Evolutionary conservation across 257 asterid genomes (phyloP), one percentile per base, ranked within the genome.

Genomic region (Penstemon davidsonii): DNA sequence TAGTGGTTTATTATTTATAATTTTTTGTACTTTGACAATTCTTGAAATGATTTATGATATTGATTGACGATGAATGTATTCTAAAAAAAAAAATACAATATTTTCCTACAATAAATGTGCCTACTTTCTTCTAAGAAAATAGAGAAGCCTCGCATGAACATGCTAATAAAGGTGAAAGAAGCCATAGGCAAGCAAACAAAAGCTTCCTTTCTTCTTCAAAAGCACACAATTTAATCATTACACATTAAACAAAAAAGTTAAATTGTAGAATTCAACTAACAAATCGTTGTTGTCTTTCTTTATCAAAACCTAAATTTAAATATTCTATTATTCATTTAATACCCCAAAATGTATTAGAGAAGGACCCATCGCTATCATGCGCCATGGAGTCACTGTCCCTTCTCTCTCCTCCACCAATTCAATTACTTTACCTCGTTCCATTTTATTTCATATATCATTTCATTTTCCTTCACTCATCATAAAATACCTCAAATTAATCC

Each of bases 311-410:
- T 19, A 50, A 49, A 18, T 8, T 18, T 25, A 18, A 25, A 3
- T 9, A 55, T 15, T 13, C 10, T 15, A 7, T 6, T 5, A 55
- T 0, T 55, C 4, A 25, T 55, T 55, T 55, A 5, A 19, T 6
- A 46, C 68, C 36, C 60, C 4, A 63, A 64, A 75, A 25, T 51
- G 56, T 69, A 44, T 44, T 41, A 77, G 61, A 1, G 66, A 58
- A 1, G 66, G 74, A 11, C 68, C 83, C 80, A 40, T 78, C 66
- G 72, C 83, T 80, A 82, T 82, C 81, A 69, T 80, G 75, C 78
- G 75, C 84, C 80, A 64, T 68, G 58, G 55, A 4, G 83, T 67
- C 86, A 53, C 81, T 11, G 39, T 81, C 75, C 56, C 77, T 9
- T 46, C 44, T 55, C 39, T 36, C 19, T 60, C 25, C 58, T 52